phyloP scores from a whole-genome alignment of 768 basidiomycete species.

The Tulasnella sp. region DNA sequence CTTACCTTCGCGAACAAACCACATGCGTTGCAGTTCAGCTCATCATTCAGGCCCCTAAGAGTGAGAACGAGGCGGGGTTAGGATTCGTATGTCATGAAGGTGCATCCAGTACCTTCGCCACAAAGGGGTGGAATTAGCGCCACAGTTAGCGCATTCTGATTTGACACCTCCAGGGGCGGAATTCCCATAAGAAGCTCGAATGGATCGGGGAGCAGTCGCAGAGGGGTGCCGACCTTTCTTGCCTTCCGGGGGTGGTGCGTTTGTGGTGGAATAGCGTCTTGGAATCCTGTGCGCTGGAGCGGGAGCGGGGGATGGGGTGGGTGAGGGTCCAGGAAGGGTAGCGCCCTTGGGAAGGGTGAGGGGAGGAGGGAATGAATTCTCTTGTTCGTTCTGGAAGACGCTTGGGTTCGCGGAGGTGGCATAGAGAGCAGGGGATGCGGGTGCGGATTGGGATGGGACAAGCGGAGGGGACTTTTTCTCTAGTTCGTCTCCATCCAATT shows the following conservation, averaged over 20 bases:
- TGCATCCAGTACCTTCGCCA: too few species aligned
- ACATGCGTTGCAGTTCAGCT: conserved; percentile 77
- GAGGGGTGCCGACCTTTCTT: conserved; percentile 15
- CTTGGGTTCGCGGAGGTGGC: too few species aligned
- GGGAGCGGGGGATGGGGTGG: conserved; percentile 12
- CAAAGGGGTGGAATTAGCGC: conserved; percentile 76
- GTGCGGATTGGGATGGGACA: conserved; percentile 11
- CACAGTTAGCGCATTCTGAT: conserved; percentile 80
- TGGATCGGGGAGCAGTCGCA: conserved; percentile 12
- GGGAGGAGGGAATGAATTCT: conserved; percentile 8
- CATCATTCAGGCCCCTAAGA: conserved; percentile 78
- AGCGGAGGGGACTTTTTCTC: conserved; percentile 5
- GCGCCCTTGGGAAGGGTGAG: conserved; percentile 13
- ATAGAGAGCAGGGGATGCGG: conserved; percentile 11
- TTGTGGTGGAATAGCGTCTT: conserved; percentile 7
- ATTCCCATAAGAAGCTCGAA: conserved; percentile 22
- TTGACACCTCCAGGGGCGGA: conserved; percentile 49
- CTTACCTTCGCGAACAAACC: conserved; percentile 78
- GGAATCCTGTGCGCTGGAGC: not conserved
- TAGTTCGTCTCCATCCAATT: conserved; percentile 8
- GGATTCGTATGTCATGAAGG: too few species aligned
- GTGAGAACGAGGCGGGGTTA: too few species aligned
- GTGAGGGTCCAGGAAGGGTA: conserved; percentile 7
- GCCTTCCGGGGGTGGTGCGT: conserved; percentile 11
- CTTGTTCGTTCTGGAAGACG: not conserved